These are phyloP conservation scores for Pythium utonaiense DNA, from an alignment of 352 stramenopile genomes.

Conservation along the genomic window DNA sequence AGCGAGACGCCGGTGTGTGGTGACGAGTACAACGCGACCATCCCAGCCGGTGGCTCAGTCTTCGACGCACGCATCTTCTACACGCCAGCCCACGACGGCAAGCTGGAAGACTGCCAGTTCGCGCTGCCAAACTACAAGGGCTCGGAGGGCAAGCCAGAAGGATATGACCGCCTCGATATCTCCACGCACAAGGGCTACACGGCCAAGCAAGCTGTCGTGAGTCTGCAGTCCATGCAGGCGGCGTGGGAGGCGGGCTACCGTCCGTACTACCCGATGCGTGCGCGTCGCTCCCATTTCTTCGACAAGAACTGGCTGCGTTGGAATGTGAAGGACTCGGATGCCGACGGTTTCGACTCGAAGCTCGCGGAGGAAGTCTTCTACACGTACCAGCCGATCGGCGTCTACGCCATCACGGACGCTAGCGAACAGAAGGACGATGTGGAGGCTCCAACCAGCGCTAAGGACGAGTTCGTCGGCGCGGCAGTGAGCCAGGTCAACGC, in stretches of 20 bases:
- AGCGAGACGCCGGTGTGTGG: slow-evolving; percentile 31
- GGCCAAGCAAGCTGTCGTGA: slow-evolving; percentile 23
- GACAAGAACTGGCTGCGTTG: slow-evolving; percentile 85
- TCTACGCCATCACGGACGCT: slow-evolving; percentile 66
- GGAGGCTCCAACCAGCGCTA: not conserved
- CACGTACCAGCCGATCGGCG: slow-evolving; percentile 65
- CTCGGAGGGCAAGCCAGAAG: slow-evolving; percentile 25
- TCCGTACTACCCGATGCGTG: slow-evolving; percentile 84
- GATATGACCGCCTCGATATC: slow-evolving; percentile 44
- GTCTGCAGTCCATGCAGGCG: slow-evolving; percentile 68
- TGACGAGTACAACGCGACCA: slow-evolving; percentile 40
- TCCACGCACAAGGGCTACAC: slow-evolving; percentile 50
- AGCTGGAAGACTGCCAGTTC: slow-evolving; percentile 82
- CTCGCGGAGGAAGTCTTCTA: slow-evolving; percentile 58
- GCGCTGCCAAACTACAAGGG: slow-evolving; percentile 71
- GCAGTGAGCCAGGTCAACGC: not conserved
- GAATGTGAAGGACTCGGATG: slow-evolving; percentile 34
- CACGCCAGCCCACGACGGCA: slow-evolving; percentile 51
- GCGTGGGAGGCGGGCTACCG: slow-evolving; percentile 57
- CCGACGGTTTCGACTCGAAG: slow-evolving; percentile 43
- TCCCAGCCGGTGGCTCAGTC: slow-evolving; percentile 54
- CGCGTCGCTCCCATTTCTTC: slow-evolving; percentile 88
- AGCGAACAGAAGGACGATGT: not conserved
- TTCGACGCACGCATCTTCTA: slow-evolving; percentile 82
- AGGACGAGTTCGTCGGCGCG: not conserved